phyloP scores from a whole-genome alignment of 768 basidiomycete species.

The Rhizopogon sp. region DNA sequence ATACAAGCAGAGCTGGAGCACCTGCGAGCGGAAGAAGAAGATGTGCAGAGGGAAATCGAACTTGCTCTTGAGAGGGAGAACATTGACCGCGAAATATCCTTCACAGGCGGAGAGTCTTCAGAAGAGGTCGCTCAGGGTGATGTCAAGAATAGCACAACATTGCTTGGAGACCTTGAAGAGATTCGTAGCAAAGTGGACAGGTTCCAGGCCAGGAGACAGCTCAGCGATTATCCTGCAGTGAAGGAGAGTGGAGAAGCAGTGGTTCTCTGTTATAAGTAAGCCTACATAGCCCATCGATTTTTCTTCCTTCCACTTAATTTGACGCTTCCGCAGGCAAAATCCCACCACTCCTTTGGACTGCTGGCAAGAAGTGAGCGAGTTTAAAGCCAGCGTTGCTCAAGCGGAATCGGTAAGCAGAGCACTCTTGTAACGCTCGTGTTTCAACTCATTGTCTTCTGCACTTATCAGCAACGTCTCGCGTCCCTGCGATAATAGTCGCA shows the following conservation, averaged over 20 bases:
- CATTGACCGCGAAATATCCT: conserved; percentile 64
- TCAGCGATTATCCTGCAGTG: conserved; percentile 51
- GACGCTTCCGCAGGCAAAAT: conserved; percentile 29
- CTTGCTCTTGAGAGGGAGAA: conserved; percentile 83
- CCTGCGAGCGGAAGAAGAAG: conserved; percentile 64
- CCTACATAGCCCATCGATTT: conserved; percentile 7
- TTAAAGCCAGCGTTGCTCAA: conserved; percentile 62
- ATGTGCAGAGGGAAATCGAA: conserved; percentile 70
- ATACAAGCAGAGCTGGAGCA: conserved; percentile 66
- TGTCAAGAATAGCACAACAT: conserved; percentile 52
- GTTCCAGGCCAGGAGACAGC: conserved; percentile 52
- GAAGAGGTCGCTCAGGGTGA: conserved; percentile 34
- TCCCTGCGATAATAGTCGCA: conserved; percentile 38
- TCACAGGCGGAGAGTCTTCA: conserved; percentile 39
- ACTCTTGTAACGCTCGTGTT: background rate
- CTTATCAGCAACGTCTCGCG: conserved; percentile 54
- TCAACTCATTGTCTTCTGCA: background rate
- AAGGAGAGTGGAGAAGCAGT: conserved; percentile 56
- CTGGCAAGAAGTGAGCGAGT: conserved; percentile 65
- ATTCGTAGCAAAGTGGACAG: conserved; percentile 68
- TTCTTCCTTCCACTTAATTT: conserved; percentile 1
- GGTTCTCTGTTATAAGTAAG: conserved; percentile 72
- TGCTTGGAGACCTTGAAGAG: conserved; percentile 74
- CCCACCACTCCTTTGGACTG: conserved; percentile 59
- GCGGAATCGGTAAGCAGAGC: conserved; percentile 56